Percentiles rank a stretch among this genome's conserved stretches.
These are phyloP conservation scores for Coniella lustricola DNA, from an alignment of 2,329 filamentous ascomycete genomes.

Conservation along the genomic window DNA sequence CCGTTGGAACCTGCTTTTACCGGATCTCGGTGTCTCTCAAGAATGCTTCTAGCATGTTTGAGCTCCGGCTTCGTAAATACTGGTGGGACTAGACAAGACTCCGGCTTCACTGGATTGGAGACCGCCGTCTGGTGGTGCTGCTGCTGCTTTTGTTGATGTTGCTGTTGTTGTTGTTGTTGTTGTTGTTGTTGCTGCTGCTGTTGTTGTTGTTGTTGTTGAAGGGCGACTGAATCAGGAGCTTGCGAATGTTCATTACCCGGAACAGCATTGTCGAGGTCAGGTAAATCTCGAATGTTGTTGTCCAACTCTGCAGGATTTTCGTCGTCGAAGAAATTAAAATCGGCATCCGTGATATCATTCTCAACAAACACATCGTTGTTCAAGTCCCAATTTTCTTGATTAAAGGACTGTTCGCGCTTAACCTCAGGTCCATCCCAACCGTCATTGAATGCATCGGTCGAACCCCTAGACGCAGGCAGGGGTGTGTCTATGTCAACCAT, in stretches of 20 bases:
- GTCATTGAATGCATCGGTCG: constrained; percentile 27
- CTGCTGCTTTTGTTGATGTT: no score
- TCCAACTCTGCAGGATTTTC: constrained; percentile 35
- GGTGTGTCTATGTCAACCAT: constrained; percentile 32
- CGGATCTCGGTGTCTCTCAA: constrained; percentile 27
- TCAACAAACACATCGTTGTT: constrained; percentile 65
- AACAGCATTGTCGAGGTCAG: constrained; percentile 21
- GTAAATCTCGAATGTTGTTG: constrained; percentile 28
- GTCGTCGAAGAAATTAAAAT: constrained; percentile 79
- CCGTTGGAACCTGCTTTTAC: constrained; percentile 24
- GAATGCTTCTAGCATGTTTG: constrained; percentile 49
- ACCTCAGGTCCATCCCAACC: constrained; percentile 35
- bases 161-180: no score
- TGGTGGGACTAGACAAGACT: constrained; percentile 18
- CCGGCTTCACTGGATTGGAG: constrained; percentile 9
- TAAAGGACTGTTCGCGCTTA: constrained; percentile 40
- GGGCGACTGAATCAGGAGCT: constrained; percentile 17
- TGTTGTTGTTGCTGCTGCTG: no score
- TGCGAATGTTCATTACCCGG: constrained; percentile 12
- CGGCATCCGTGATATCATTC: constrained; percentile 70
- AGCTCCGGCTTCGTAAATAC: constrained; percentile 55
- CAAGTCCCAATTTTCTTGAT: constrained; percentile 56
- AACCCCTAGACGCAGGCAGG: constrained; percentile 22
- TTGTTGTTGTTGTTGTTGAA: constrained; percentile 16
- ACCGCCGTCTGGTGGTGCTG: no score